A percentile compares a stretch with the other conserved stretches of the same genome.
These are phyloP conservation scores for Trypanosoma vivax DNA, from an alignment of 208 protist species.

Conservation along the genomic window DNA sequence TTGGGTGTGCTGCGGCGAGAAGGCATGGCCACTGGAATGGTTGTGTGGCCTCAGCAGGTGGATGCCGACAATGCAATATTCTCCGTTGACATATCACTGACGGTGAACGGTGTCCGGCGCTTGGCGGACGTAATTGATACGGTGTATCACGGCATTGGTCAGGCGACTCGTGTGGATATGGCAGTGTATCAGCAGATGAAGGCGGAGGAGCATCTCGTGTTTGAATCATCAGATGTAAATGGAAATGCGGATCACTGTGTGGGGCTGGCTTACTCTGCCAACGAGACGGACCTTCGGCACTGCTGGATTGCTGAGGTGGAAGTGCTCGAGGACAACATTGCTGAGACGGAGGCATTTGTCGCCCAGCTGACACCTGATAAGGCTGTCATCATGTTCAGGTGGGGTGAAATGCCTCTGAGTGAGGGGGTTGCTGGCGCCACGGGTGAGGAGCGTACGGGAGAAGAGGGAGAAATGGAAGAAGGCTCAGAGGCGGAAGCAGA, in stretches of 20 bases:
- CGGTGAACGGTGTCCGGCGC: conserved; percentile 40
- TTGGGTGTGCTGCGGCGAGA: conserved; percentile 74
- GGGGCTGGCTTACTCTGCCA: conserved; percentile 30
- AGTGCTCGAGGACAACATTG: conserved; percentile 51
- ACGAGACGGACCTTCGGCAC: conserved; percentile 37
- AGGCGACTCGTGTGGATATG: conserved; percentile 38
- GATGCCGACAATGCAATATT: conserved; percentile 64
- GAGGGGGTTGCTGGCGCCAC: background rate
- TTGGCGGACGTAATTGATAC: conserved; percentile 46
- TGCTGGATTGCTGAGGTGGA: conserved; percentile 34
- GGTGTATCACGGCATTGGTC: conserved; percentile 61
- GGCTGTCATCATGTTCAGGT: conserved; percentile 36
- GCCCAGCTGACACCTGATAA: conserved; percentile 54
- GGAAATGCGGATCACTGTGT: conserved; percentile 33
- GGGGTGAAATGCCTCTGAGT: conserved; percentile 46
- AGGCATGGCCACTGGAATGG: conserved; percentile 59
- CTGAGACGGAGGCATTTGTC: conserved; percentile 28
- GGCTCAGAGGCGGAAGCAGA: conserved; percentile 2
- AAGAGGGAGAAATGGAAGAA: conserved; percentile 2
- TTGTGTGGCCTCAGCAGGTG: conserved; percentile 42
- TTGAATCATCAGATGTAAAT: conserved; percentile 45
- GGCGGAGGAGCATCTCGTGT: conserved; percentile 37
- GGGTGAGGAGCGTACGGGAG: background rate
- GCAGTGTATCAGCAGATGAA: conserved; percentile 58
- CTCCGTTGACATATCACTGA: conserved; percentile 42